A percentile compares a stretch with the other conserved stretches of the same genome.
Conservation (phyloP, 768 basidiomycete genomes). For the Tulasnella sp. region DNA sequence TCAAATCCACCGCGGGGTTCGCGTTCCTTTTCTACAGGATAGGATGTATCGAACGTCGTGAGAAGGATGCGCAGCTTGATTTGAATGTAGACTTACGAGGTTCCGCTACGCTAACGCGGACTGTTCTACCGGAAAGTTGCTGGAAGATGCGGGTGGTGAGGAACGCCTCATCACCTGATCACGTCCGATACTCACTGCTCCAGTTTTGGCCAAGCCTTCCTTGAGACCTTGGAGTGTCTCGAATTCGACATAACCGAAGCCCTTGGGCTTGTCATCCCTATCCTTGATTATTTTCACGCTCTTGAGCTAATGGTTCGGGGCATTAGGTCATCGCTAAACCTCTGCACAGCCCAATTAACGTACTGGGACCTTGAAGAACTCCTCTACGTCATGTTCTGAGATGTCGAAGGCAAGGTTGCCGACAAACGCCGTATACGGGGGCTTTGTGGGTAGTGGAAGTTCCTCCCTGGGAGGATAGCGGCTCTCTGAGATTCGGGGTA, state of each 20-base stretch:
- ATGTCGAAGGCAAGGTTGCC: constrained; percentile 94
- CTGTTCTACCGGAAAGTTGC: constrained; percentile 62
- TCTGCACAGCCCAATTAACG: background rate
- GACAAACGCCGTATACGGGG: constrained; percentile 94
- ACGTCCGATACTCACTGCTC: constrained; percentile 39
- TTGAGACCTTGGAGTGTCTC: constrained; percentile 76
- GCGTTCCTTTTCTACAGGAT: constrained; percentile 56
- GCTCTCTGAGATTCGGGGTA: background rate
- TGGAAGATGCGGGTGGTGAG: constrained; percentile 22
- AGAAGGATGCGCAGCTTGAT: background rate
- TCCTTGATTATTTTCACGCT: constrained; percentile 89
- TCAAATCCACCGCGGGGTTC: constrained; percentile 38
- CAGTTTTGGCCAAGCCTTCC: constrained; percentile 62
- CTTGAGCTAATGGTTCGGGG: constrained; percentile 41
- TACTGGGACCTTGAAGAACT: constrained; percentile 53
- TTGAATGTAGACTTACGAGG: constrained; percentile 55
- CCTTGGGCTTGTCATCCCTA: constrained; percentile 88
- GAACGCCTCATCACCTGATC: background rate
- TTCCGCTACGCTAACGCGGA: constrained; percentile 92
- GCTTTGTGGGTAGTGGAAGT: constrained; percentile 85
- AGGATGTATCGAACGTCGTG: background rate
- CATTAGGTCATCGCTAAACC: background rate
- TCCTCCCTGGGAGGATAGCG: constrained; percentile 61
- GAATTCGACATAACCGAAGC: constrained; percentile 97
- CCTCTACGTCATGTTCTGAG: constrained; percentile 66